Conservation (phyloP, 345 rosid genomes). For the Noccaea bulbosa region DNA sequence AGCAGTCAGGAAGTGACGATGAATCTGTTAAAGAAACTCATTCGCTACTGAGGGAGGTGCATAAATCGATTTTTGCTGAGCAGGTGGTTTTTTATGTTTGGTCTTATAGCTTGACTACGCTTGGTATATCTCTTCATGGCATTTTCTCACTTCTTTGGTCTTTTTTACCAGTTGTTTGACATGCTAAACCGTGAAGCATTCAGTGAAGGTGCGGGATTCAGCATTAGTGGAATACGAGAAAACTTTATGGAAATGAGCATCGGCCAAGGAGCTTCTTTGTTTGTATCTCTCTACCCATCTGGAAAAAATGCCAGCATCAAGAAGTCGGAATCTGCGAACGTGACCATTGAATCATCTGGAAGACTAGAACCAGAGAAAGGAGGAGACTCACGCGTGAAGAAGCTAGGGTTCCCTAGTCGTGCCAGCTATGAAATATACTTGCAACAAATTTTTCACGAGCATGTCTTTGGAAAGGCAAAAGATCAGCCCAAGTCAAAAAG, state of each 20-base stretch:
- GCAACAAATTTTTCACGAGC: constrained; percentile 78
- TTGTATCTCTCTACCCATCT: constrained; percentile 68
- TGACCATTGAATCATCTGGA: constrained; percentile 53
- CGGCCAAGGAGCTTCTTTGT: constrained; percentile 73
- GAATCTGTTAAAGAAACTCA: constrained; percentile 69
- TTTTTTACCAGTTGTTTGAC: constrained; percentile 74
- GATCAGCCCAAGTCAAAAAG: constrained; percentile 49
- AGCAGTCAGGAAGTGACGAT: constrained; percentile 57
- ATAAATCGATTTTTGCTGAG: constrained; percentile 83
- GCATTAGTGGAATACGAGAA: constrained; percentile 80
- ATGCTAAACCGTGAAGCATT: constrained; percentile 79
- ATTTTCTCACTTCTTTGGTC: constrained; percentile 35
- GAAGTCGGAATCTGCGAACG: constrained; percentile 48
- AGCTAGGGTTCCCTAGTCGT: constrained; percentile 55
- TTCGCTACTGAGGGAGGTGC: constrained; percentile 69
- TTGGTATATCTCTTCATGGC: constrained; percentile 8
- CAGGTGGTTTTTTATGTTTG: constrained; percentile 53
- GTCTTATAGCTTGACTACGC: constrained; percentile 10
- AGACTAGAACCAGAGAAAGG: constrained; percentile 49
- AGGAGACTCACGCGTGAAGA: constrained; percentile 45
- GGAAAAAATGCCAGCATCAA: constrained; percentile 43
- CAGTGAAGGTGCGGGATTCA: constrained; percentile 72
- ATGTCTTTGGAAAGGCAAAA: constrained; percentile 58
- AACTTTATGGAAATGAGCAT: constrained; percentile 75
- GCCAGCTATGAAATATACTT: constrained; percentile 78